A percentile compares a stretch with the other conserved stretches of the same genome.
Conservation (phyloP, 2,329 filamentous ascomycete genomes). For the Massarina eburnea region DNA sequence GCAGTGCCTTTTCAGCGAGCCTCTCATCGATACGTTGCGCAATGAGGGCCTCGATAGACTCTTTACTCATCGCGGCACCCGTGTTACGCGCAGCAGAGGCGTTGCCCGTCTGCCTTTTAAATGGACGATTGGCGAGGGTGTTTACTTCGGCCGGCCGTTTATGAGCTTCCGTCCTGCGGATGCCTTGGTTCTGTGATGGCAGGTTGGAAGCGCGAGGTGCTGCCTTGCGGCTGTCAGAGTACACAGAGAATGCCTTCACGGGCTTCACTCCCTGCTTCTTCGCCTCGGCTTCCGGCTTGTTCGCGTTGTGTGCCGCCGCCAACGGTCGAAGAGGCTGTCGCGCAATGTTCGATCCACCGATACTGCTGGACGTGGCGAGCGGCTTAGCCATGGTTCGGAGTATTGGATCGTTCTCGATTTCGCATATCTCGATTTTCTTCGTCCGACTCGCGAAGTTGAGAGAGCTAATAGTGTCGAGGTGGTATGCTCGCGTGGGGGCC, state of each 20-base stretch:
- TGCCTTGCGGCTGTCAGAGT: conserved; percentile 62
- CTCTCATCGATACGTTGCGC: conserved; percentile 91
- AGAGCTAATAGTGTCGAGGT: conserved; percentile 89
- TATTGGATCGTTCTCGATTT: conserved; percentile 93
- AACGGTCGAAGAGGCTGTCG: conserved; percentile 81
- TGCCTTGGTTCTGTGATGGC: conserved; percentile 35
- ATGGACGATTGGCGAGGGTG: conserved; percentile 41
- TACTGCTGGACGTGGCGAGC: conserved; percentile 36
- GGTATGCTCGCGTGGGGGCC: conserved; percentile 86
- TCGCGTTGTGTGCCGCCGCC: conserved; percentile 73
- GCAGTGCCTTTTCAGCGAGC: conserved; percentile 70
- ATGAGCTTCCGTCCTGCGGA: conserved; percentile 43
- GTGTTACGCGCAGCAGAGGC: conserved; percentile 30
- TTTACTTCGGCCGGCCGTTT: conserved; percentile 49
- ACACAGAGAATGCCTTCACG: conserved; percentile 83
- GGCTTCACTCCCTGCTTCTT: conserved; percentile 66
- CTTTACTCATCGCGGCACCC: conserved; percentile 52
- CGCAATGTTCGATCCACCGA: conserved; percentile 45
- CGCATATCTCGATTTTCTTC: conserved; percentile 93
- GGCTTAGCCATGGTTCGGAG: conserved; percentile 55
- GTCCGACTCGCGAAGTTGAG: conserved; percentile 93
- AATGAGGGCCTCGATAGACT: conserved; percentile 86
- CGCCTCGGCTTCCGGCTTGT: conserved; percentile 57
- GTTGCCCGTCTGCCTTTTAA: conserved; percentile 37
- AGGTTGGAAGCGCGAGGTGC: conserved; percentile 29